A percentile compares a stretch with the other conserved stretches of the same genome.
Evolutionary conservation across 352 stramenopile genomes (phyloP).

Genomic region (Phytophthora citricola): DNA sequence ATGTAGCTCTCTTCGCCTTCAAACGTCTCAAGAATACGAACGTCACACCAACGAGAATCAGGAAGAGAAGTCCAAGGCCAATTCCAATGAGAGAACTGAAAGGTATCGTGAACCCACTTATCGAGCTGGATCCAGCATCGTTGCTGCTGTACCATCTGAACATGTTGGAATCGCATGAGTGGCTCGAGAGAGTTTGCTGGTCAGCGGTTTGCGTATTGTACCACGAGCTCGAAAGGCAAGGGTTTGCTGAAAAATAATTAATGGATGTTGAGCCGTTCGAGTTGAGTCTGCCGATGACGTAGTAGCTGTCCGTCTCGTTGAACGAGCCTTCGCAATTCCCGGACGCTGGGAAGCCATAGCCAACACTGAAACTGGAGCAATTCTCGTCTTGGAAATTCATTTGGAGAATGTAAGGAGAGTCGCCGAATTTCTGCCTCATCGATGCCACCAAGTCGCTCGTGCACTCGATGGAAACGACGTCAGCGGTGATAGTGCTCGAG

Average conservation of each 20-base stretch:
- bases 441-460: slow-evolving; percentile 8
- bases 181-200: slow-evolving; percentile 5
- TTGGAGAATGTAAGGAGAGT: slow-evolving; percentile 22
- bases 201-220: slow-evolving; percentile 1
- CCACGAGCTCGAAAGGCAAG: slow-evolving; percentile 10
- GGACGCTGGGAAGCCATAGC: slow-evolving; percentile 10
- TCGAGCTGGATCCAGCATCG: slow-evolving; percentile 1
- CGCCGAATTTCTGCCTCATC: slow-evolving; percentile 14
- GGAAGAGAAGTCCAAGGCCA: slow-evolving; percentile 3
- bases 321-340: slow-evolving; percentile 16
- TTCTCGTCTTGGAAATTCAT: slow-evolving; percentile 1
- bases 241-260: slow-evolving; percentile 16
- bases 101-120: slow-evolving; percentile 5
- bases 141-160: slow-evolving; percentile 33
- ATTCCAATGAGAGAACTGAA: slow-evolving; percentile 7
- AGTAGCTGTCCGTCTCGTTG: slow-evolving; percentile 22
- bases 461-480: slow-evolving; percentile 16
- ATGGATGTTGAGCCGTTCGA: slow-evolving; percentile 22
- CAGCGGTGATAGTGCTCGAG: not conserved
- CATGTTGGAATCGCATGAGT: slow-evolving; percentile 16
- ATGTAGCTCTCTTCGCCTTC: slow-evolving; percentile 3
- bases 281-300: slow-evolving; percentile 20
- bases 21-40: slow-evolving; percentile 8
- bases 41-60: not conserved
- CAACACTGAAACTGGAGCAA: slow-evolving; percentile 5